Evolutionary conservation across 2,329 filamentous ascomycete species (phyloP).

Genomic region (Trichophyton benhamiae): DNA sequence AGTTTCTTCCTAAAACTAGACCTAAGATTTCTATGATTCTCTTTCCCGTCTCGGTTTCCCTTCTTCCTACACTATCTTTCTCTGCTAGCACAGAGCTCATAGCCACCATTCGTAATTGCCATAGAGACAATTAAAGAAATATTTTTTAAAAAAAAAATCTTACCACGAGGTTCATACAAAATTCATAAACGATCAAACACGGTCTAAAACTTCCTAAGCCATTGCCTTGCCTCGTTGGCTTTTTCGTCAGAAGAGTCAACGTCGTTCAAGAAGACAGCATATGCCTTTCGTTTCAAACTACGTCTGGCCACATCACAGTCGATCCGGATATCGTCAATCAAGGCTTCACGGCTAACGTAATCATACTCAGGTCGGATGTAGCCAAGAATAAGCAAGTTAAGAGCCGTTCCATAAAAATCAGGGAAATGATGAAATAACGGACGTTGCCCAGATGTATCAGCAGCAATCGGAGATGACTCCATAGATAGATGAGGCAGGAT

Average conservation of each 20-base stretch:
- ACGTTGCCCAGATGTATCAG: slow-evolving; percentile 5
- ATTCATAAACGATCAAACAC: no score
- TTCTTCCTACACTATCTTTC: background rate
- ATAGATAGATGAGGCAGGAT: slow-evolving; percentile 60
- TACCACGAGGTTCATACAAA: background rate
- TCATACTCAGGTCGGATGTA: slow-evolving; percentile 84
- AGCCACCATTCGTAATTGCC: background rate
- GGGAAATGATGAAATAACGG: slow-evolving; percentile 32
- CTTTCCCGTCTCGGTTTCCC: background rate
- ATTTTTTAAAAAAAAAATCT: background rate
- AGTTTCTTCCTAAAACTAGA: background rate
- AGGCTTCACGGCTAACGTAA: slow-evolving; percentile 68
- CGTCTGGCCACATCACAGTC: slow-evolving; percentile 73
- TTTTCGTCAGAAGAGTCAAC: slow-evolving; percentile 19
- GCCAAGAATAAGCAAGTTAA: slow-evolving; percentile 70
- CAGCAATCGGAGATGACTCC: slow-evolving; percentile 21
- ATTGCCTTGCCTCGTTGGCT: slow-evolving; percentile 23
- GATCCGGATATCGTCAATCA: slow-evolving; percentile 76
- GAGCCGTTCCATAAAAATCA: slow-evolving; percentile 75
- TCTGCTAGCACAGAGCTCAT: background rate
- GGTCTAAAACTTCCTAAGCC: slow-evolving; percentile 24
- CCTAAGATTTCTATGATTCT: background rate
- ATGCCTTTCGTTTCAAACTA: slow-evolving; percentile 58
- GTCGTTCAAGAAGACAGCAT: slow-evolving; percentile 31
- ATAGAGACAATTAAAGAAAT: background rate